Conservation (phyloP, 2,329 filamentous ascomycete species). For the Fusarium siculi region DNA sequence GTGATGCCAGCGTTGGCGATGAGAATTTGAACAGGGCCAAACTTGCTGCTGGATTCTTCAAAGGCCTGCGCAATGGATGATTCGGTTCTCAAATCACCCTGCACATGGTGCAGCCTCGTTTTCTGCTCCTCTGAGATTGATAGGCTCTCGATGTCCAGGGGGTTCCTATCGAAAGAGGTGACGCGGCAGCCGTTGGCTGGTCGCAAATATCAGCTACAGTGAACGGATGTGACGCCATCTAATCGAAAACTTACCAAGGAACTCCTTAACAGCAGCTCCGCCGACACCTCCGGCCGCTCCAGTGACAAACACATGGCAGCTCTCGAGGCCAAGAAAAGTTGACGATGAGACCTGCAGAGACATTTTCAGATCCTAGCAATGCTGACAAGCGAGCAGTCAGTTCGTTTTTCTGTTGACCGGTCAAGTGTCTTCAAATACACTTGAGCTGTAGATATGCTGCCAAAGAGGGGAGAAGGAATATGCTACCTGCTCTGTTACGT, state of each 20-base stretch:
- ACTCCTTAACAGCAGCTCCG: neutral
- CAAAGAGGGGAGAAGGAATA: neutral
- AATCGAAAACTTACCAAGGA: neutral
- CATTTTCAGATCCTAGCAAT: neutral
- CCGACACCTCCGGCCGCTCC: neutral
- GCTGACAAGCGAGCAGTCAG: accelerated
- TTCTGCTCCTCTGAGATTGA: neutral
- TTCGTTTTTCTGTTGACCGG: no score
- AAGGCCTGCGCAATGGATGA: neutral
- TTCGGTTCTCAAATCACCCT: neutral
- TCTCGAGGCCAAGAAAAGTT: neutral
- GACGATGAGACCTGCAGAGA: accelerated
- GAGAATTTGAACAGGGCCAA: neutral
- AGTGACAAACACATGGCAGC: neutral
- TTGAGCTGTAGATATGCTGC: neutral
- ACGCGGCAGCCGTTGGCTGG: neutral
- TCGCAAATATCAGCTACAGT: neutral
- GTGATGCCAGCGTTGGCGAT: neutral
- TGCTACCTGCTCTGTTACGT: neutral
- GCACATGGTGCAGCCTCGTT: neutral
- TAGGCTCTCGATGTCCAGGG: accelerated
- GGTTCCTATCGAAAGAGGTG: neutral
- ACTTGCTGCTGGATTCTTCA: neutral
- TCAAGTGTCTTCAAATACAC: accelerated
- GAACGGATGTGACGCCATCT: accelerated